phyloP scores from a whole-genome alignment of 1,139 yeast genomes.

The Blastobotrys buckinghamii region DNA sequence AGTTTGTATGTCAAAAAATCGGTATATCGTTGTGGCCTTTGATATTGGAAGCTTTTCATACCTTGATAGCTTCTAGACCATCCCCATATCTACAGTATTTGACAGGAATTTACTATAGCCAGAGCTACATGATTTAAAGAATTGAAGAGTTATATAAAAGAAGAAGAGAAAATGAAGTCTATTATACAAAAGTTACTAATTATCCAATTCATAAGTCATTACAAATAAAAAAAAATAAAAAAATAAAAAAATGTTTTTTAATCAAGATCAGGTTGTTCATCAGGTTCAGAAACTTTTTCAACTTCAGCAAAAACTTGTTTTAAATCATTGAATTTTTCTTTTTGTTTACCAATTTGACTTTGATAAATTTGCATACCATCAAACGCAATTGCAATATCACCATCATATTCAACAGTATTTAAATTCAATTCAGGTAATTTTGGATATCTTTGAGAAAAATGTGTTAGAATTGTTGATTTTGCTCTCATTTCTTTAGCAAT shows the following conservation, averaged over 20 bases:
- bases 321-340: conserved; percentile 28
- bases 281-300: not conserved
- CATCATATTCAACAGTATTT: conserved; percentile 10
- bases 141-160: too few species aligned
- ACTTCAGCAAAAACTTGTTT: conserved; percentile 25
- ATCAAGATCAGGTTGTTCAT: not conserved
- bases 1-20: too few species aligned
- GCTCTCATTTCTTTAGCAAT: conserved; percentile 71
- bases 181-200: too few species aligned
- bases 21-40: too few species aligned
- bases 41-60: too few species aligned
- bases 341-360: conserved; percentile 36
- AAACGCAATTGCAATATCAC: conserved; percentile 36
- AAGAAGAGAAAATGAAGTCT: too few species aligned
- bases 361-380: conserved; percentile 53
- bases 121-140: too few species aligned
- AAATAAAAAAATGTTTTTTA: not conserved
- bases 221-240: too few species aligned
- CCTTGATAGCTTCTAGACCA: too few species aligned
- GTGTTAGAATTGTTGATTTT: conserved; percentile 68
- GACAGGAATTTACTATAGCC: too few species aligned
- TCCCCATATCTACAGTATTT: too few species aligned
- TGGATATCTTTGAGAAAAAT: conserved; percentile 88
- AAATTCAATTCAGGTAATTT: conserved; percentile 43
- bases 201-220: too few species aligned